Percentiles rank a stretch among this genome's conserved stretches.
Evolutionary conservation across 805 yeast genomes (phyloP).

Genomic region (Myxozyma geophila): DNA sequence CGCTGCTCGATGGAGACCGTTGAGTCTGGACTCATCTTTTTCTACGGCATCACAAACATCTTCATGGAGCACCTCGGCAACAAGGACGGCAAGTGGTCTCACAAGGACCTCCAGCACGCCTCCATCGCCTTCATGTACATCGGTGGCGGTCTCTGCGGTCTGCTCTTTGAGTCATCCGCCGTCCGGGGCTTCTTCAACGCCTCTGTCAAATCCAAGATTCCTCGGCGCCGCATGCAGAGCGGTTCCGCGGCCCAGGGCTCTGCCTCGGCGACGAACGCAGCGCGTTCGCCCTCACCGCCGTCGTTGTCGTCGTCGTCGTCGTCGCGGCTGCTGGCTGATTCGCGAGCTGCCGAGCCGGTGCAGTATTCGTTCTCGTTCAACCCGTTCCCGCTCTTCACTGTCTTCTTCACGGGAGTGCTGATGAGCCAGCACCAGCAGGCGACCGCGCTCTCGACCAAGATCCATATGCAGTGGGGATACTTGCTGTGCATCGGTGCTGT

Average conservation of each 20-base stretch:
- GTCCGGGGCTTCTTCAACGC: slow-evolving; percentile 41
- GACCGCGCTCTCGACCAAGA: slow-evolving; percentile 70
- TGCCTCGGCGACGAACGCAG: not conserved
- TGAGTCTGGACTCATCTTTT: slow-evolving; percentile 77
- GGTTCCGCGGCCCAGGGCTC: slow-evolving; percentile 1
- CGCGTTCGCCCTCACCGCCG: not conserved
- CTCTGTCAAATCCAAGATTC: slow-evolving; percentile 3
- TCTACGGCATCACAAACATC: slow-evolving; percentile 87
- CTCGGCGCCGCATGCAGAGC: slow-evolving; percentile 10
- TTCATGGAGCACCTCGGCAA: slow-evolving; percentile 87
- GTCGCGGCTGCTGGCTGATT: slow-evolving; percentile 10
- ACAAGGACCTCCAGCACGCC: slow-evolving; percentile 87
- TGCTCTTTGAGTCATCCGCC: slow-evolving; percentile 66
- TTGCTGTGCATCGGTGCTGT: slow-evolving; percentile 80
- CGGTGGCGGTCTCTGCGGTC: slow-evolving; percentile 92
- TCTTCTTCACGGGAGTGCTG: slow-evolving; percentile 93
- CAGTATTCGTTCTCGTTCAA: slow-evolving; percentile 69
- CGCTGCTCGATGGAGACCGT: slow-evolving; percentile 75
- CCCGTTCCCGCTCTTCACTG: slow-evolving; percentile 91
- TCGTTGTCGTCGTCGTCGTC: not conserved
- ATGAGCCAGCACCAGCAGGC: slow-evolving; percentile 96
- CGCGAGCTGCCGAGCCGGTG: slow-evolving; percentile 26
- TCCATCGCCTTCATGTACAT: slow-evolving; percentile 90
- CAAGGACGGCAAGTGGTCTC: slow-evolving; percentile 81
- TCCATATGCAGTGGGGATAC: slow-evolving; percentile 93